Base-by-base conservation (phyloP, 177 flowering plant genomes). In the Vitis hybrid region DNA sequence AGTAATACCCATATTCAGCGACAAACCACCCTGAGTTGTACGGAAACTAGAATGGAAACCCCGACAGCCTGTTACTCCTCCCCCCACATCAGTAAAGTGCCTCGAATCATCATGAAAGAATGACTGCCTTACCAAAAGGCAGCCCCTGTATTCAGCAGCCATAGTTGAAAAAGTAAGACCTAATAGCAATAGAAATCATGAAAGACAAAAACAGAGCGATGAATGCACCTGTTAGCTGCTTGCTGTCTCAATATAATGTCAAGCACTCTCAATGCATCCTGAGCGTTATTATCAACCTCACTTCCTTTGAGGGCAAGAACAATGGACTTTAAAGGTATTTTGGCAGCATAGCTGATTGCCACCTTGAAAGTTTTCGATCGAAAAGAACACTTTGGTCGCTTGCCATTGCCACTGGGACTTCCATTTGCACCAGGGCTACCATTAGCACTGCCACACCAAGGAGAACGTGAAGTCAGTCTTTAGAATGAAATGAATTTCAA, bases 231-330 rank as follows among this genome's bases (percentile, higher is more conserved):
- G 56, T 82, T 81, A 66, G 97, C 91, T 4, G 97, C 95, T 78
- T 89, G 94, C 77, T 95, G 97, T 78, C 96, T 80, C 70, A 95
- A 63, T 30, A 89, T 78, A 71, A 85, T 83, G 73, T 95, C 90
- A 64, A 95, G 95, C 56, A 95, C 98, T 74, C 90, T 82, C 56
- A 93, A 64, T 64, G 93, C 91, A 79, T 90, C 97, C 65, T 80
- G 88, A 70, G 84, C 17, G 56, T 61, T 75, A 55, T 73, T 78
- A 63, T 83, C 93, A 15, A 72, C 69, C 49, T 83, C 90, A 17
- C 52, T 56, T 67, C 97, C 97, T 60, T 81, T 62, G 13, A 86
- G 79, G 55, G 89, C 88, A 68, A 76, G 80, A 65, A 73, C 69
- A 58, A 90, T 72, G 0, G 88, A 74, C 62, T 73, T 85, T 76